Evolutionary conservation across 306 rosid species (phyloP).

Genomic region (Datisca glomerata): DNA sequence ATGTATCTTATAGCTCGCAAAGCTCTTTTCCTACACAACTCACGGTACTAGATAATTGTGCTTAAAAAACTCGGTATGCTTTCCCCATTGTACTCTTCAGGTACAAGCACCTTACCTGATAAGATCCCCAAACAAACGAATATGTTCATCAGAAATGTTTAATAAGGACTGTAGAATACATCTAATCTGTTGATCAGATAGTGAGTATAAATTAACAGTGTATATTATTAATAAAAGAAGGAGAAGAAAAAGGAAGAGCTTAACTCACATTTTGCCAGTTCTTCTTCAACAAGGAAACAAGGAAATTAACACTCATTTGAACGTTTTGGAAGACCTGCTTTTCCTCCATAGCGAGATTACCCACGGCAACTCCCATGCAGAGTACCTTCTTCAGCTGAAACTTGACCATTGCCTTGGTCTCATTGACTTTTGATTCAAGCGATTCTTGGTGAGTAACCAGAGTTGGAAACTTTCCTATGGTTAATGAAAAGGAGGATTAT

Average conservation of each 20-base stretch:
- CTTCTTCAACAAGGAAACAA: slow-evolving; percentile 71
- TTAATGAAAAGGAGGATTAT: not conserved
- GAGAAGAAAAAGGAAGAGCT: not conserved
- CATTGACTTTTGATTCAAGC: slow-evolving; percentile 61
- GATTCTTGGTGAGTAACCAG: slow-evolving; percentile 82
- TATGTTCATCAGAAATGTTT: too few species aligned
- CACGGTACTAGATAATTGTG: slow-evolving; percentile 42
- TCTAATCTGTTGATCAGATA: not conserved
- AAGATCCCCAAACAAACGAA: not conserved
- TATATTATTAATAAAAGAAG: not conserved
- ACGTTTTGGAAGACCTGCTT: slow-evolving; percentile 84
- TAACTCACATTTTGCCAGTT: slow-evolving; percentile 78
- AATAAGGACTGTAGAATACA: too few species aligned
- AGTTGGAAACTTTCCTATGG: slow-evolving; percentile 66
- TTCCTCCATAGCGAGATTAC: slow-evolving; percentile 79
- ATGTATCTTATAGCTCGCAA: too few species aligned
- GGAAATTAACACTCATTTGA: slow-evolving; percentile 72
- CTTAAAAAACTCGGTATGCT: slow-evolving; percentile 20
- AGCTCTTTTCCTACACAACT: slow-evolving; percentile 30
- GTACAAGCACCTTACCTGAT: slow-evolving; percentile 26
- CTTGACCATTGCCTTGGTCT: slow-evolving; percentile 72
- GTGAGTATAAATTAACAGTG: not conserved
- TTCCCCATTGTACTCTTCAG: slow-evolving; percentile 33
- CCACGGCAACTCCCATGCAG: slow-evolving; percentile 88
- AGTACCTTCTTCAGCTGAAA: slow-evolving; percentile 82